Percentiles rank a stretch among this genome's conserved stretches.
phyloP scores from a whole-genome alignment of 192 early-diverging fungal genomes.

The Umbelopsis isabellina region DNA sequence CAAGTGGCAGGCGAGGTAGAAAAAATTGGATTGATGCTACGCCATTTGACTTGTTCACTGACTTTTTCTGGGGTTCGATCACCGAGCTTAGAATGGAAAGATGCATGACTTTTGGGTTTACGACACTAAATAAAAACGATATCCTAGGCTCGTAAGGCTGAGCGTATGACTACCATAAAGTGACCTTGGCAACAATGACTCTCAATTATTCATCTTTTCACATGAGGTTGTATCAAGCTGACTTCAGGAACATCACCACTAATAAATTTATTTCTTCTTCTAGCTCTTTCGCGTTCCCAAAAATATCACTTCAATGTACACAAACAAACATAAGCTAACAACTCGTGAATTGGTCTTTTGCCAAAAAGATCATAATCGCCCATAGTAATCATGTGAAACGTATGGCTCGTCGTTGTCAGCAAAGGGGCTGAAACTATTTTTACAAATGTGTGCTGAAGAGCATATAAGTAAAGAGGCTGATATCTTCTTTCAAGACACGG shows the following conservation, averaged over 20 bases:
- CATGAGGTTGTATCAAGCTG: neutral
- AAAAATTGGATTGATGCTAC: neutral
- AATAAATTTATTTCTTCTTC: neutral
- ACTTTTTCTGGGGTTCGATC: slow-evolving; percentile 14
- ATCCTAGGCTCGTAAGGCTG: slow-evolving; percentile 2
- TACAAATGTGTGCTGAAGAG: neutral
- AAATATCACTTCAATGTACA: slow-evolving; percentile 5
- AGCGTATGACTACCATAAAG: neutral
- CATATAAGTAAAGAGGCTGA: too few relatives aligned
- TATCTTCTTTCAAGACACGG: too few relatives aligned
- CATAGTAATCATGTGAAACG: neutral
- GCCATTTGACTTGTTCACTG: slow-evolving; percentile 10
- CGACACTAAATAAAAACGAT: neutral
- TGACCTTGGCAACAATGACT: slow-evolving; percentile 1
- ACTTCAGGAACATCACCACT: neutral
- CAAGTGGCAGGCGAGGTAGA: neutral
- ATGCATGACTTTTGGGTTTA: slow-evolving; percentile 5
- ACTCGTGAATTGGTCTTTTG: slow-evolving; percentile 8
- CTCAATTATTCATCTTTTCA: neutral
- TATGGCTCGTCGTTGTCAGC: neutral
- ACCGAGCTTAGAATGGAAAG: slow-evolving; percentile 20
- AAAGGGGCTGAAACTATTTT: neutral
- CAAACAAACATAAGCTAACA: slow-evolving; percentile 4
- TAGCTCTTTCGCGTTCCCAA: neutral
- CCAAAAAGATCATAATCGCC: slow-evolving; percentile 6